A percentile compares a stretch with the other conserved stretches of the same genome.
These are phyloP conservation scores for Xenoacremonium recifei DNA, from an alignment of 2,329 filamentous ascomycete genomes.

Conservation along the genomic window DNA sequence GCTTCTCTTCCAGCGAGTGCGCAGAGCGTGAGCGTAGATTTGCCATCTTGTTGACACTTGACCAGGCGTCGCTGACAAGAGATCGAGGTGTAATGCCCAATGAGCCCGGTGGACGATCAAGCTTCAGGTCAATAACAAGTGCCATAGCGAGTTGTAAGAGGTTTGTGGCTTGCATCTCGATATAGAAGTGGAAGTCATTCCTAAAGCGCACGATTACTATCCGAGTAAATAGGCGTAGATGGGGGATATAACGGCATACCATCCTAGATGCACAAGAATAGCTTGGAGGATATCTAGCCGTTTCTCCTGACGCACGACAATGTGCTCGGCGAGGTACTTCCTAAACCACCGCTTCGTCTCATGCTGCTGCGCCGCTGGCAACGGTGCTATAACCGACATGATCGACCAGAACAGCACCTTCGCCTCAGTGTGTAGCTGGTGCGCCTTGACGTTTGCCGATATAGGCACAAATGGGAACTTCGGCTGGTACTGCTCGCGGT, in stretches of 20 bases:
- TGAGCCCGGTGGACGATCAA: conserved; percentile 29
- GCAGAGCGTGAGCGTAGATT: conserved; percentile 12
- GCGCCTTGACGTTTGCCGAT: conserved; percentile 17
- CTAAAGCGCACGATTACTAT: conserved; percentile 15
- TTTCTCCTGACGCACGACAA: conserved; percentile 37
- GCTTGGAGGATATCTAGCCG: conserved; percentile 37
- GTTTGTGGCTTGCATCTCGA: conserved; percentile 35
- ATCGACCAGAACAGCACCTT: conserved; percentile 39
- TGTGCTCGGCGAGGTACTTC: conserved; percentile 33
- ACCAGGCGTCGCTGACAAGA: conserved; percentile 33
- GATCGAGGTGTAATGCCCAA: conserved; percentile 22
- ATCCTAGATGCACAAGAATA: conserved; percentile 36
- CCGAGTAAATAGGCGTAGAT: background rate
- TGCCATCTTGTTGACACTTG: conserved; percentile 8
- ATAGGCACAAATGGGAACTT: conserved; percentile 40
- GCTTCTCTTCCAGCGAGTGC: conserved; percentile 36
- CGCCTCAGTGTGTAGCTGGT: conserved; percentile 29
- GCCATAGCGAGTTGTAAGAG: conserved; percentile 39
- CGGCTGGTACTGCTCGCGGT: conserved; percentile 31
- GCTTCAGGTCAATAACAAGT: conserved; percentile 36
- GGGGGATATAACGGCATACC: conserved; percentile 26
- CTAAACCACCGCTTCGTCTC: conserved; percentile 36
- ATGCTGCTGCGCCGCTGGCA: conserved; percentile 29
- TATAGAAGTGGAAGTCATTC: conserved; percentile 39
- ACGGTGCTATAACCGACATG: conserved; percentile 32